Base-by-base conservation (phyloP, 805 yeast genomes). In the Zygosaccharomyces lentus region DNA sequence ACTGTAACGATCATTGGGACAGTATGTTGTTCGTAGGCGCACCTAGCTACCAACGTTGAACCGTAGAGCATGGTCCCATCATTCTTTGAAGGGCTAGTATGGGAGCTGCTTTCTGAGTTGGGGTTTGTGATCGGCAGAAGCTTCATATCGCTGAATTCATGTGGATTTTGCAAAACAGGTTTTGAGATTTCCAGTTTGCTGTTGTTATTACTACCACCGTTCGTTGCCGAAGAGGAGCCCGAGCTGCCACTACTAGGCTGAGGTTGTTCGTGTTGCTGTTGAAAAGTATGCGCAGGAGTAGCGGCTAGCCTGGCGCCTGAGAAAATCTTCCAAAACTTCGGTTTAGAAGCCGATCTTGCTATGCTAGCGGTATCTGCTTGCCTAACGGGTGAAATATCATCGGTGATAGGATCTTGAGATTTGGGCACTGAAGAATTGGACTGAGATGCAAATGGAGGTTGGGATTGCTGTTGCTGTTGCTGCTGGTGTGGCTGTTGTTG, bases 1-100 rank as follows among this genome's bases (percentile, higher is more conserved):
- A 78, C 72, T 9, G 82, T 70, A 9, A 93, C 75, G 24, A 93
- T 76, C 53, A 78, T 66, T 9, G 99, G 99, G 9, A 87, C 74
- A 9, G 62, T 53, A 25, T 76, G 70, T 12, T 75, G 73, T 59
- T 91, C 99, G 53, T 66, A 72, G 12, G 69, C 67, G 10, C 86
- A 75, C 43, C 95, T 72, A 45, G 75, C 72, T 48, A 81, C 83
- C 43, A 91, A 72, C 1, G 88, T 73, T 8, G 80, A 55, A 3
- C 62, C 64, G 46, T 55, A 56, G 31, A 61, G 43, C 9, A 41
- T 21, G 9, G 37, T 19, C 12, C 61, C 62, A 16, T 52, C 54
- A 15, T 24, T n/a, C 72, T 29, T 56, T 48, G 54, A 58, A 50
- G 51, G 59, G 40, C 57, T 59, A 51, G 52, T 59, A 52, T 47